Base-by-base conservation (phyloP, 306 rosid species). In the Acacia acuminata region DNA sequence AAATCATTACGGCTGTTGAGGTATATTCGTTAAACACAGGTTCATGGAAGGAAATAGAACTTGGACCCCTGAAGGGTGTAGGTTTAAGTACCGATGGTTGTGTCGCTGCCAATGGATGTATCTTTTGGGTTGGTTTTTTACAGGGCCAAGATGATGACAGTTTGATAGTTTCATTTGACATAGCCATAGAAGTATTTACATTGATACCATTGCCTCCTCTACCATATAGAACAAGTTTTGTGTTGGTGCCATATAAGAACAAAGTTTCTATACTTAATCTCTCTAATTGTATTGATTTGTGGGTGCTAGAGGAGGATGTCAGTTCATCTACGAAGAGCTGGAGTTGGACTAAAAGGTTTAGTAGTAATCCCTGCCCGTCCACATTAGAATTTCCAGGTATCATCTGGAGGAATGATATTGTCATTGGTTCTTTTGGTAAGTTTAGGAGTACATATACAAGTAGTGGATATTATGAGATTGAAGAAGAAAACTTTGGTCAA, bases 201-300 rank as follows among this genome's bases (percentile, higher is more conserved):
- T 9, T 20, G 2, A 56, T 56, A n/a, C 27, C 27, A n/a, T 2
- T 10, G 25, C 64, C 30, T n/a, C 12, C 27, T 20, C 9, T 19
- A 20, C 0, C 8, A 1, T 0, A 2, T 53, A 8, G 0, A 7
- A 16, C 0, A 20, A 1, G 24, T 1, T 19, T 3, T 2, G 20
- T 20, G 27, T n/a, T 56, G 24, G 20, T 12, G 3, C 0, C 20
- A 11, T 20, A 20, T n/a, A 27, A 56, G 11, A 2, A 56, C 64
- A 56, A 56, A 9, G 11, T 56, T 56, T 12, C 64, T n/a, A 3
- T n/a, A 9, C 4, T 56, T 19, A 6, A 3, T 53, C 3, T 4
- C 61, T 16, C n/a, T 19, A 7, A 2, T 32, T 6, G 8, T 30
- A 7, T 56, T n/a, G 64, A 56, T 56, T n/a, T 56, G 13, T 56